These are phyloP conservation scores for Hansenula sp. DNA, from an alignment of 1,139 yeast genomes.

Conservation along the genomic window DNA sequence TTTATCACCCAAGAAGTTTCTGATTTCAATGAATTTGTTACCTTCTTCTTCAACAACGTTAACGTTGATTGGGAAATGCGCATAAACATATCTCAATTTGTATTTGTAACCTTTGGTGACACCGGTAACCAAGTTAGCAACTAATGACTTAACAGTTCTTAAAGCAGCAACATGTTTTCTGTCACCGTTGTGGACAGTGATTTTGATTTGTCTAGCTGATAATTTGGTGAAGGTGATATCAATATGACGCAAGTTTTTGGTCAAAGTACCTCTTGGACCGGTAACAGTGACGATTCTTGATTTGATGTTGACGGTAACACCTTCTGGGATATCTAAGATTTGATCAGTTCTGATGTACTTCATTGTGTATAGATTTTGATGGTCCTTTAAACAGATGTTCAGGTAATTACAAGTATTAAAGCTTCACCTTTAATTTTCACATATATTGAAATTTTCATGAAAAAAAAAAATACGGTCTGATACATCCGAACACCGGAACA, in stretches of 20 bases:
- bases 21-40: conserved; percentile 81
- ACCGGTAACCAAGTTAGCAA: conserved; percentile 94
- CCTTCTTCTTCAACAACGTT: conserved; percentile 79
- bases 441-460: conserved; percentile 1
- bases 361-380: conserved; percentile 12
- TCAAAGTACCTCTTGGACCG: conserved; percentile 97
- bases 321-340: conserved; percentile 89
- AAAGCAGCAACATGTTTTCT: conserved; percentile 99
- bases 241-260: conserved; percentile 91
- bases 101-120: conserved; percentile 98
- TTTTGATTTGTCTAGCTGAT: conserved; percentile 69
- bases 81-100: conserved; percentile 99
- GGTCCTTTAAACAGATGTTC: neutral
- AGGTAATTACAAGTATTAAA: neutral
- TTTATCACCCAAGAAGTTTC: conserved; percentile 99
- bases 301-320: conserved; percentile 86
- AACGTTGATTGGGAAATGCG: conserved; percentile 99
- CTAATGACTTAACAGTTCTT: conserved; percentile 96
- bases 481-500: conserved; percentile 1
- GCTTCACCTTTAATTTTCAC: neutral
- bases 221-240: conserved; percentile 88
- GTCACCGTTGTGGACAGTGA: conserved; percentile 97
- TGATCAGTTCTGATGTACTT: conserved; percentile 78
- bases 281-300: conserved; percentile 87
- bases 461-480: neutral